Conservation (phyloP, 2,329 filamentous ascomycete genomes). For the Lasiodiplodia hormozganensis region DNA sequence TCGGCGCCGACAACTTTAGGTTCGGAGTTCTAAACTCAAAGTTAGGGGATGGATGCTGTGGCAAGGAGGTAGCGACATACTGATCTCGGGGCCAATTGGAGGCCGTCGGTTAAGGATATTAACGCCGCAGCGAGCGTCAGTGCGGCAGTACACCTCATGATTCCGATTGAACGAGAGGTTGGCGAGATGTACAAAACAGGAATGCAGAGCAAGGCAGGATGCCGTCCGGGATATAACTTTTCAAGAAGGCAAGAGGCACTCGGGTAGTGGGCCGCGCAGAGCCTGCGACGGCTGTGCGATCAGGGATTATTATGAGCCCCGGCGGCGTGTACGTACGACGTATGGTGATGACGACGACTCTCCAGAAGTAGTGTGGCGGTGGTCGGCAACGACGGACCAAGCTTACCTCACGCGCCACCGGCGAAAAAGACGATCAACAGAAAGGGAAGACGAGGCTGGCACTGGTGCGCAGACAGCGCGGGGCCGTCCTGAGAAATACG, state of each 20-base stretch:
- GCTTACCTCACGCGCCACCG: constrained; percentile 27
- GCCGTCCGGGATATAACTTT: constrained; percentile 18
- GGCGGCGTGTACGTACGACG: constrained; percentile 29
- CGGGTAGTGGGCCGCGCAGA: constrained; percentile 19
- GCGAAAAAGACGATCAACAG: constrained; percentile 10
- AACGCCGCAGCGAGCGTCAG: constrained; percentile 39
- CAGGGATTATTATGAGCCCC: constrained; percentile 29
- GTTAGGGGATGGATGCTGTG: constrained; percentile 12
- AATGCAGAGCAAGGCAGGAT: constrained; percentile 11
- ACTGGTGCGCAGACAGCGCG: constrained; percentile 1
- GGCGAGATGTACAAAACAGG: constrained; percentile 16
- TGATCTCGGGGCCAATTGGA: constrained; percentile 42
- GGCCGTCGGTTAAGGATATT: constrained; percentile 39
- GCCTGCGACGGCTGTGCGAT: constrained; percentile 19
- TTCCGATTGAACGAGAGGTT: constrained; percentile 22
- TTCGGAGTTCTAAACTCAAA: not conserved
- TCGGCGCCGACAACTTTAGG: constrained; percentile 58
- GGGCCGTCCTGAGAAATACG: constrained; percentile 19
- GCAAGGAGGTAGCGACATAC: constrained; percentile 36
- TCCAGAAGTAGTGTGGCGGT: constrained; percentile 30
- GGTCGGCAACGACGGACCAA: constrained; percentile 25
- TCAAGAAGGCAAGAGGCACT: constrained; percentile 10
- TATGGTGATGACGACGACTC: constrained; percentile 30
- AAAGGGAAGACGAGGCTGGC: constrained; percentile 10
- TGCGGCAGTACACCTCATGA: constrained; percentile 42